Evolutionary conservation across 2,329 filamentous ascomycete genomes (phyloP).

Genomic region (Colletotrichum sp.): DNA sequence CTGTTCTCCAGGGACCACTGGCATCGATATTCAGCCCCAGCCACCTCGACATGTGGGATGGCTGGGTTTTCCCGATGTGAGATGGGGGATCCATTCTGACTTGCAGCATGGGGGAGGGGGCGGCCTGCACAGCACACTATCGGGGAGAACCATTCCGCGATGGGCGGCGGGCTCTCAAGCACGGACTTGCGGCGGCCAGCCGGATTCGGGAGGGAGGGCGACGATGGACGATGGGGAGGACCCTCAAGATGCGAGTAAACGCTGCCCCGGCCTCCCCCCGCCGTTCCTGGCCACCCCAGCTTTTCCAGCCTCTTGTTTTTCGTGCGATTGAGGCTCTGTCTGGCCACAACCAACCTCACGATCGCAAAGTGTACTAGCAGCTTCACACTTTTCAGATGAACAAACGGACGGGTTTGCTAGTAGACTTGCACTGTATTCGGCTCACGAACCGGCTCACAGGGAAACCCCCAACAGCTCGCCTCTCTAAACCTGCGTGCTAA

Average conservation of each 20-base stretch:
- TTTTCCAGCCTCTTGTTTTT: background rate
- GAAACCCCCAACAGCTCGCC: background rate
- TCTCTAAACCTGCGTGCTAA: background rate
- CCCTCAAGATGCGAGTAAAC: background rate
- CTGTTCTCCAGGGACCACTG: background rate
- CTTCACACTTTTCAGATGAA: background rate
- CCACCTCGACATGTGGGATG: background rate
- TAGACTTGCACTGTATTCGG: background rate
- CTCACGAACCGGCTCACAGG: background rate
- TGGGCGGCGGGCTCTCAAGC: background rate
- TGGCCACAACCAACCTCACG: background rate
- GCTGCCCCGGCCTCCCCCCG: background rate
- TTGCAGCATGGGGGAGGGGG: background rate
- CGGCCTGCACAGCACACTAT: background rate
- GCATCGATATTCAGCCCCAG: background rate
- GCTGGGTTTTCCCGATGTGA: background rate
- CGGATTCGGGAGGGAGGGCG: background rate
- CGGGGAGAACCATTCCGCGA: background rate
- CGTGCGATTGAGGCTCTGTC: background rate
- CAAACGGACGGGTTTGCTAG: background rate
- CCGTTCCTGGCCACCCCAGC: background rate
- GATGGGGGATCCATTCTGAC: background rate
- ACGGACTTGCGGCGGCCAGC: background rate
- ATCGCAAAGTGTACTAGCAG: background rate
- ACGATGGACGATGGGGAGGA: background rate